Percentiles rank a stretch among this genome's conserved stretches.
Evolutionary conservation across 2,329 filamentous ascomycete genomes (phyloP).

Genomic region (Phoma sp.): DNA sequence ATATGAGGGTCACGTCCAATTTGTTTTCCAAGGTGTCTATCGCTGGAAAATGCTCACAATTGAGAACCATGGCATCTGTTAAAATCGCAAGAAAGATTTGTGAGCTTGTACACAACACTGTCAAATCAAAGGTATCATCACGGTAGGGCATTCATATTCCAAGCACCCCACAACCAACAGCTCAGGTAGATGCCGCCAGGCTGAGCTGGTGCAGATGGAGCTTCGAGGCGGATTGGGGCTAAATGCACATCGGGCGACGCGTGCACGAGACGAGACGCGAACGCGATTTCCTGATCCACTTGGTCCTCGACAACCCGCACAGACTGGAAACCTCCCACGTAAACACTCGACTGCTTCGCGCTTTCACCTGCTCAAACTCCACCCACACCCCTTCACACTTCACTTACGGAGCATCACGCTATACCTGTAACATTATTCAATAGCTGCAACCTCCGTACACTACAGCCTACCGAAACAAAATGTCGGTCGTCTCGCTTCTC

Average conservation of each 20-base stretch:
- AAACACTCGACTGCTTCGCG: constrained; percentile 9
- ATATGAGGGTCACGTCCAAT: too few species aligned
- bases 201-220: background rate
- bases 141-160: too few species aligned
- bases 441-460: background rate
- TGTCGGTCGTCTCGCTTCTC: constrained; percentile 96
- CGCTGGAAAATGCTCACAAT: too few species aligned
- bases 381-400: background rate
- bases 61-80: too few species aligned
- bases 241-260: constrained; percentile 1
- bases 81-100: too few species aligned
- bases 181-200: too few species aligned
- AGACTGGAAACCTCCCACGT: constrained; percentile 7
- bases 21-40: too few species aligned
- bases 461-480: constrained; percentile 53
- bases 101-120: too few species aligned
- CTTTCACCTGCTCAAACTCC: constrained; percentile 1
- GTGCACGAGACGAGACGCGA: constrained; percentile 10
- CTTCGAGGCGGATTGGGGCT: background rate
- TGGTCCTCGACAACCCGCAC: constrained; percentile 15
- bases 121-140: too few species aligned
- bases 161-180: too few species aligned
- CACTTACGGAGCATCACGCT: background rate
- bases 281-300: constrained; percentile 5
- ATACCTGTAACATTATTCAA: background rate